Percentiles rank a stretch among this genome's conserved stretches.
Conservation (phyloP, 1,139 yeast genomes). For the Yamadazyma triangularis region DNA sequence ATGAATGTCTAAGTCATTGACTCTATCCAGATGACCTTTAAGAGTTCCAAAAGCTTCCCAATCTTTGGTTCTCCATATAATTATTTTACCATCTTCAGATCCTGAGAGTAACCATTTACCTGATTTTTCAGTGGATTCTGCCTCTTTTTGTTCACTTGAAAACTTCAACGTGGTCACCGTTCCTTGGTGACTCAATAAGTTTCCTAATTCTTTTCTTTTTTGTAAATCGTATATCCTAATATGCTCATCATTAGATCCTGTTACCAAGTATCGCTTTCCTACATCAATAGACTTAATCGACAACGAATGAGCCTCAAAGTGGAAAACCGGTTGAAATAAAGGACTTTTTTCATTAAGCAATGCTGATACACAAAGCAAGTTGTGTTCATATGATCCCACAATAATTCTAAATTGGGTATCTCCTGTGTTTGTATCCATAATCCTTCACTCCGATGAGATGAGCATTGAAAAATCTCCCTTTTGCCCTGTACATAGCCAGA, state of each 20-base stretch:
- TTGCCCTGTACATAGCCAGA: no score
- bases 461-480: no score
- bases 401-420: slow-evolving; percentile 61
- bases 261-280: slow-evolving; percentile 80
- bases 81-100: slow-evolving; percentile 85
- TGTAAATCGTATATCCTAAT: slow-evolving; percentile 91
- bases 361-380: slow-evolving; percentile 76
- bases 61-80: slow-evolving; percentile 93
- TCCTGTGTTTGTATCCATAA: no score
- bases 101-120: slow-evolving; percentile 91
- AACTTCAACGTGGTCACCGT: slow-evolving; percentile 75
- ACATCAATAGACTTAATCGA: slow-evolving; percentile 82
- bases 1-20: slow-evolving; percentile 84
- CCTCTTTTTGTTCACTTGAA: slow-evolving; percentile 42
- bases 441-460: no score
- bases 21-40: slow-evolving; percentile 77
- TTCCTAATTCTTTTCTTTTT: slow-evolving; percentile 90
- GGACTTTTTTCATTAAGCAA: slow-evolving; percentile 45
- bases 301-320: slow-evolving; percentile 89
- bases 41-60: slow-evolving; percentile 91
- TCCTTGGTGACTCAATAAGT: slow-evolving; percentile 85
- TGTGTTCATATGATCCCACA: slow-evolving; percentile 96
- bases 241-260: slow-evolving; percentile 96
- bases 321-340: slow-evolving; percentile 88
- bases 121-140: slow-evolving; percentile 22